A percentile compares a stretch with the other conserved stretches of the same genome.
These are phyloP conservation scores for Hibiscus mutabilis DNA, from an alignment of 345 rosid genomes.

Conservation along the genomic window DNA sequence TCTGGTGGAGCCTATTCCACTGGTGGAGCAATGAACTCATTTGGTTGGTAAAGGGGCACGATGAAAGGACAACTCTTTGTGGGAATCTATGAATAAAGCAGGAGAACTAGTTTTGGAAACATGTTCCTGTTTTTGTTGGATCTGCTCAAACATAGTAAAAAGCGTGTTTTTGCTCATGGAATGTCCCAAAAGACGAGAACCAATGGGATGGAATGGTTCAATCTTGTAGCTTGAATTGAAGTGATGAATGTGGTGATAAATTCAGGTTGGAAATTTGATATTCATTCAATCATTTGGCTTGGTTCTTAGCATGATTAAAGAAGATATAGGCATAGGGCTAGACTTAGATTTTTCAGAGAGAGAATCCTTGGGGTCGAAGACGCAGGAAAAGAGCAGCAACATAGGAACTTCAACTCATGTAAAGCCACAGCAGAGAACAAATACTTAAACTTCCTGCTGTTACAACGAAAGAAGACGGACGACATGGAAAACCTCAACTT, in stretches of 20 bases:
- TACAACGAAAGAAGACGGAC: conserved; percentile 16
- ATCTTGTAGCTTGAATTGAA: not conserved
- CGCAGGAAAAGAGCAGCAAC: conserved; percentile 13
- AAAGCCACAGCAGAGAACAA: conserved; percentile 19
- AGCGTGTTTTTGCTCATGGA: not conserved
- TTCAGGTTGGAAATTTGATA: not conserved
- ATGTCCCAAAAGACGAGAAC: not conserved
- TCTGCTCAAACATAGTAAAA: not conserved
- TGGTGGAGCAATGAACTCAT: not conserved
- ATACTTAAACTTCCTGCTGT: not conserved
- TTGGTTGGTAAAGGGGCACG: not conserved
- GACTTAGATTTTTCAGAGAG: too few species aligned
- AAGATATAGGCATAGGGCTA: not conserved
- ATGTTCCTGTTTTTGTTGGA: not conserved
- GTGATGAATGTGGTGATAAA: not conserved
- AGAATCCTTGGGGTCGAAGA: not conserved
- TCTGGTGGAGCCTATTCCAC: not conserved
- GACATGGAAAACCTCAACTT: conserved; percentile 1
- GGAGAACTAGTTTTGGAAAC: not conserved
- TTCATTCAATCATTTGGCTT: not conserved
- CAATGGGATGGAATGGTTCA: not conserved
- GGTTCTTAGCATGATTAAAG: not conserved
- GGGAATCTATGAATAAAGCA: not conserved
- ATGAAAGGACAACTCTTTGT: not conserved
- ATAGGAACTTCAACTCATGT: conserved; percentile 13